Conservation (phyloP, 1,284 basidiomycete species). For the Singerocomus inundabilis region DNA sequence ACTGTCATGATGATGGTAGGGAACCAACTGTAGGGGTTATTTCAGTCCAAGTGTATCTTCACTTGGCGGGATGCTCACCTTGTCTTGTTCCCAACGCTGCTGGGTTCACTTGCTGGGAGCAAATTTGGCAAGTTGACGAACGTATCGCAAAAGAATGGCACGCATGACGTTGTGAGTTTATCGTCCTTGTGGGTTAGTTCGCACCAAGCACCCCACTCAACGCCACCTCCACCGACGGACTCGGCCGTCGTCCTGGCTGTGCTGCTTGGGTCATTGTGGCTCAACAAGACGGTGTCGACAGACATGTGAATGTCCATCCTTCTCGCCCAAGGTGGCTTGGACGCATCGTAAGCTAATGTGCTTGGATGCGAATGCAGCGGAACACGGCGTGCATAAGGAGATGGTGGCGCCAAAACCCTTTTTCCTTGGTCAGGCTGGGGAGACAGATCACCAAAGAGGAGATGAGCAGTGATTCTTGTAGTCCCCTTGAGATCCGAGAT, state of each 20-base stretch:
- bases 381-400: slow-evolving; percentile 52
- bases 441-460: slow-evolving; percentile 53
- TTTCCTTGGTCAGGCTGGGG: slow-evolving; percentile 26
- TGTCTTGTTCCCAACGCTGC: slow-evolving; percentile 10
- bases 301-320: slow-evolving; percentile 37
- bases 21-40: slow-evolving; percentile 47
- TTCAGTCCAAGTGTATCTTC: slow-evolving; percentile 18
- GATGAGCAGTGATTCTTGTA: slow-evolving; percentile 49
- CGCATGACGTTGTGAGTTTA: slow-evolving; percentile 42
- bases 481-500: slow-evolving; percentile 36
- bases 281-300: slow-evolving; percentile 40
- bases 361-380: slow-evolving; percentile 55
- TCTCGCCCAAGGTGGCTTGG: slow-evolving; percentile 36
- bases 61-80: slow-evolving; percentile 14
- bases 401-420: slow-evolving; percentile 45
- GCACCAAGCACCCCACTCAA: slow-evolving; percentile 59
- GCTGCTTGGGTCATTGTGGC: slow-evolving; percentile 38
- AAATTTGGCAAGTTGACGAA: slow-evolving; percentile 45
- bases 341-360: slow-evolving; percentile 20
- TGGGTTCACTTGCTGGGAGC: slow-evolving; percentile 37
- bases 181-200: slow-evolving; percentile 45
- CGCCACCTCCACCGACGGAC: slow-evolving; percentile 46
- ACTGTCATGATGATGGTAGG: slow-evolving; percentile 58
- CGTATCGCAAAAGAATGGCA: slow-evolving; percentile 57
- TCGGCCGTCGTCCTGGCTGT: slow-evolving; percentile 35